These are phyloP conservation scores for Talaromyces sp. DNA, from an alignment of 2,329 filamentous ascomycete genomes.

Conservation along the genomic window DNA sequence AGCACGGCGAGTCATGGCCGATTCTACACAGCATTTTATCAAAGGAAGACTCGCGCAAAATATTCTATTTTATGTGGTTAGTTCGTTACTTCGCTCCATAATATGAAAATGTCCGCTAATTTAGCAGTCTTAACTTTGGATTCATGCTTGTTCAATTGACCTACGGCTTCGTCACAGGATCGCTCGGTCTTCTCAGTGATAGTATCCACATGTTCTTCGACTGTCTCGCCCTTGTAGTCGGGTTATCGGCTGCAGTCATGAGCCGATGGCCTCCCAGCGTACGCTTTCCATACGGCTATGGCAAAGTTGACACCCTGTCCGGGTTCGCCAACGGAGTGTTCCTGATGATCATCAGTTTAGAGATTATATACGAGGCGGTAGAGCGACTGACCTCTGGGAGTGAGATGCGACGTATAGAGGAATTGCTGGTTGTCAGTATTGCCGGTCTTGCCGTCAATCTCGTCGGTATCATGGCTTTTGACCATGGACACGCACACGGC, in stretches of 20 bases:
- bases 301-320: slow-evolving; percentile 93
- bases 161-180: slow-evolving; percentile 91
- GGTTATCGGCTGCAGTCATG: slow-evolving; percentile 86
- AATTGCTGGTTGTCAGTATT: slow-evolving; percentile 84
- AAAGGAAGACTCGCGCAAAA: slow-evolving; percentile 88
- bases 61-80: slow-evolving; percentile 95
- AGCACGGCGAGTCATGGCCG: slow-evolving; percentile 67
- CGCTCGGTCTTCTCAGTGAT: slow-evolving; percentile 89
- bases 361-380: slow-evolving; percentile 92
- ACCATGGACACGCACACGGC: slow-evolving; percentile 60
- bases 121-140: slow-evolving; percentile 74
- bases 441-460: slow-evolving; percentile 87
- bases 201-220: slow-evolving; percentile 99
- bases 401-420: slow-evolving; percentile 77
- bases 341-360: slow-evolving; percentile 89
- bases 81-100: slow-evolving; percentile 31
- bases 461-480: slow-evolving; percentile 84
- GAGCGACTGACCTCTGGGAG: slow-evolving; percentile 82
- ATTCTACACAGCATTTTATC: slow-evolving; percentile 80
- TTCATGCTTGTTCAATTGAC: slow-evolving; percentile 96
- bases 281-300: slow-evolving; percentile 90
- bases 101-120: slow-evolving; percentile 23
- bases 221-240: slow-evolving; percentile 86
- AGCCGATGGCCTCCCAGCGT: slow-evolving; percentile 93
- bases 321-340: slow-evolving; percentile 97